phyloP scores from a whole-genome alignment of 164 flowering plant species.

The Santalum album region DNA sequence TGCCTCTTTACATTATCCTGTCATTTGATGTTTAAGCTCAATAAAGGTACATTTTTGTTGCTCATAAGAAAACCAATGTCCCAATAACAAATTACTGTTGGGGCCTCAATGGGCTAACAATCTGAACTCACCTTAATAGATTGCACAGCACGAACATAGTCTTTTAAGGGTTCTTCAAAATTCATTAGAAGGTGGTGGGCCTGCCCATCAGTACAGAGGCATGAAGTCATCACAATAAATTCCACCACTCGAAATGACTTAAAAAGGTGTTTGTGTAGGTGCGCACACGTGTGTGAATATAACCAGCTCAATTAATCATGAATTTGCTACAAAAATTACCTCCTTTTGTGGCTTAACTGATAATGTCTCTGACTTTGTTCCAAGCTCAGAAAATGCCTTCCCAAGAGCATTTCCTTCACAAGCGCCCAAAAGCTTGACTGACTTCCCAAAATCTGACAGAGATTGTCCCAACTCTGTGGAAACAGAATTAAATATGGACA shows the following conservation, averaged over 20 bases:
- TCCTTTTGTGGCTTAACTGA: slow-evolving; percentile 82
- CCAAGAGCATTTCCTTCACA: slow-evolving; percentile 84
- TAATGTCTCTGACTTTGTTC: slow-evolving; percentile 65
- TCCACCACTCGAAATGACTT: not conserved
- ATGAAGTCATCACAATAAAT: not conserved
- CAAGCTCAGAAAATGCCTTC: slow-evolving; percentile 89
- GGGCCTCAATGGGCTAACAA: not conserved
- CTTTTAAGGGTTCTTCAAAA: slow-evolving; percentile 97
- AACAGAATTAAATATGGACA: not conserved
- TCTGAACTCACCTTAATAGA: slow-evolving; percentile 66
- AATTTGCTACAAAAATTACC: too few relatives aligned
- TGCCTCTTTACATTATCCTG: too few relatives aligned
- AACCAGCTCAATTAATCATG: not conserved
- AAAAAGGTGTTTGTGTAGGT: not conserved
- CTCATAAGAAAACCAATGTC: too few relatives aligned
- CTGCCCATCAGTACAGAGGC: slow-evolving; percentile 25
- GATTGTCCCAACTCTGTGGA: slow-evolving; percentile 81
- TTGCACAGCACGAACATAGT: slow-evolving; percentile 94
- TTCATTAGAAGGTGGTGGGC: slow-evolving; percentile 82
- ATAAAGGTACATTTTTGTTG: too few relatives aligned
- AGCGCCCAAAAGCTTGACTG: slow-evolving; percentile 74
- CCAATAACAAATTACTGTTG: too few relatives aligned
- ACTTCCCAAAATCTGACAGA: slow-evolving; percentile 87
- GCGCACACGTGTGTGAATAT: not conserved
- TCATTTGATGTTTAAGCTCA: too few relatives aligned